A percentile compares a stretch with the other conserved stretches of the same genome.
phyloP scores from a whole-genome alignment of 441 rosid genomes.

The Corymbia citriodora region DNA sequence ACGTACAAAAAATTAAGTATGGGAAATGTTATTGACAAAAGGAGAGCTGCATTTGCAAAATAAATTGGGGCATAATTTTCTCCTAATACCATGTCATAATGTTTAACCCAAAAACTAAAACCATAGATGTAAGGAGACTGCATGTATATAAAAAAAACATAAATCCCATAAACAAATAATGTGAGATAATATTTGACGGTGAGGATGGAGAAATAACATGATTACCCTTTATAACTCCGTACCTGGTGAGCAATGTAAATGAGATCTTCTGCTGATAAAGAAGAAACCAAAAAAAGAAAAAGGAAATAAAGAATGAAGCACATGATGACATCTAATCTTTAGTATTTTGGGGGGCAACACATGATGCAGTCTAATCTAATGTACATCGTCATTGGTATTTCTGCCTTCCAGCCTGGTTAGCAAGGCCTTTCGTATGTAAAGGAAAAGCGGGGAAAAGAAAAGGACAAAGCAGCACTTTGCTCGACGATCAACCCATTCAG shows the following conservation, averaged over 20 bases:
- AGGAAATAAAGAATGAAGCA: background rate
- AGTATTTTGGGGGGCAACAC: background rate
- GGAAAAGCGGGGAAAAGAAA: background rate
- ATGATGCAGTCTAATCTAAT: background rate
- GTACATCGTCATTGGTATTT: background rate
- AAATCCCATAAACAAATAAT: background rate
- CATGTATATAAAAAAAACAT: rapidly evolving
- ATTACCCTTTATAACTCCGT: background rate
- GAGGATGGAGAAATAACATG: background rate
- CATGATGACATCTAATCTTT: background rate
- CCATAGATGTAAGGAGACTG: rapidly evolving
- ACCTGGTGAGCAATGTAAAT: background rate
- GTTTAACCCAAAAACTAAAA: background rate
- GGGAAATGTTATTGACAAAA: background rate
- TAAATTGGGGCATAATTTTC: background rate
- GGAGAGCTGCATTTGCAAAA: background rate
- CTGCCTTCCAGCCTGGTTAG: background rate
- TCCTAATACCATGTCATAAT: background rate
- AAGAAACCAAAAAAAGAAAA: background rate
- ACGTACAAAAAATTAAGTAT: background rate
- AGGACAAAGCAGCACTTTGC: background rate
- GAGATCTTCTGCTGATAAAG: background rate
- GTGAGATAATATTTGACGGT: background rate
- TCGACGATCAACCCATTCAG: background rate
- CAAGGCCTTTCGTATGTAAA: background rate